Evolutionary conservation across 106 monocot genomes (phyloP).

Genomic region (Gastrodia elata): DNA sequence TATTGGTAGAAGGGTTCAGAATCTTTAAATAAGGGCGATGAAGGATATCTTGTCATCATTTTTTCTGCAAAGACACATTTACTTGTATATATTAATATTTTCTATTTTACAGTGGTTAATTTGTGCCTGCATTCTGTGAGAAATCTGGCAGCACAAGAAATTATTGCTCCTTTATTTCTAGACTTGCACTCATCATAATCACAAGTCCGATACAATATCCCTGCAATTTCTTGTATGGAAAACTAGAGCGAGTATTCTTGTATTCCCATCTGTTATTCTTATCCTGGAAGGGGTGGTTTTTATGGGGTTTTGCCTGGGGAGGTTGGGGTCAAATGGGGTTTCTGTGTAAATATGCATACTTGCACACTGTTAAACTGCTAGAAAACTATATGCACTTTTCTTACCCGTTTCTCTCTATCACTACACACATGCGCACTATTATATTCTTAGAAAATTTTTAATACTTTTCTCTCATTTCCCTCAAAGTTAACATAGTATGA

Average conservation of each 20-base stretch:
- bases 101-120: background rate
- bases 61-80: constrained; percentile 2
- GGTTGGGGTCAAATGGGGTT: too few species aligned
- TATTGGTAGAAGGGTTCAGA: background rate
- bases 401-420: too few species aligned
- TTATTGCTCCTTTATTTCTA: background rate
- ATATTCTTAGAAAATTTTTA: too few species aligned
- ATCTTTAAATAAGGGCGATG: background rate
- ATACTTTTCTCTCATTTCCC: too few species aligned
- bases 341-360: too few species aligned
- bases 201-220: background rate
- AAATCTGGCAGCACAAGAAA: background rate
- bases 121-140: background rate
- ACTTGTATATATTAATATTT: background rate
- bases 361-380: too few species aligned
- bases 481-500: too few species aligned
- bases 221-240: background rate
- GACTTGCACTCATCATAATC: background rate
- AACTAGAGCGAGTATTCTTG: background rate
- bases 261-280: too few species aligned
- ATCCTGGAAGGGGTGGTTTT: too few species aligned
- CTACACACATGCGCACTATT: too few species aligned
- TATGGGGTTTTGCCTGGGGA: too few species aligned
- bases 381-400: too few species aligned
- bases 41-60: background rate